Evolutionary conservation across 805 yeast genomes (phyloP).

Genomic region (Debaryomyces hansenii): DNA sequence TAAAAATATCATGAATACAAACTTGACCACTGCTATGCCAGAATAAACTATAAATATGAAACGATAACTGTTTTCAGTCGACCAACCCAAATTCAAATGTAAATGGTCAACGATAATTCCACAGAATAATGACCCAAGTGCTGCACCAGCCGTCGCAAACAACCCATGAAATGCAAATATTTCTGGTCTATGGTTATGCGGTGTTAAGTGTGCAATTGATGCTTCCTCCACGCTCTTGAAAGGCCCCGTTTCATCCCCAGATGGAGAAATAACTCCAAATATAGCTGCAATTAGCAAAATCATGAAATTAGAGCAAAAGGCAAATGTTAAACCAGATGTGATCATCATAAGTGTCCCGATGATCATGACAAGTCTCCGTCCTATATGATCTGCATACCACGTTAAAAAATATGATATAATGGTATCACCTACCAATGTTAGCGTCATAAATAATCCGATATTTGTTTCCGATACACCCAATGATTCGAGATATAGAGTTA

Average conservation of each 20-base stretch:
- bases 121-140: slow-evolving; percentile 65
- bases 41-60: slow-evolving; percentile 58
- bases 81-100: slow-evolving; percentile 28
- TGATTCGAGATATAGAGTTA: slow-evolving; percentile 63
- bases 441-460: slow-evolving; percentile 80
- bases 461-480: slow-evolving; percentile 53
- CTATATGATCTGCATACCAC: slow-evolving; percentile 73
- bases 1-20: slow-evolving; percentile 49
- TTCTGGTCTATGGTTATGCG: slow-evolving; percentile 62
- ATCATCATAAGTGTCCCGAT: slow-evolving; percentile 70
- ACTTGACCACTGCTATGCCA: slow-evolving; percentile 51
- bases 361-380: slow-evolving; percentile 64
- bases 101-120: slow-evolving; percentile 59
- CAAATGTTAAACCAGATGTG: slow-evolving; percentile 63
- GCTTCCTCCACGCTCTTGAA: slow-evolving; percentile 86
- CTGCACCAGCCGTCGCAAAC: slow-evolving; percentile 68
- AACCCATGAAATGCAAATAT: slow-evolving; percentile 75
- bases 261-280: slow-evolving; percentile 83
- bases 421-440: slow-evolving; percentile 80
- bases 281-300: slow-evolving; percentile 69
- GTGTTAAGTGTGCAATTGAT: slow-evolving; percentile 75
- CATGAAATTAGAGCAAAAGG: slow-evolving; percentile 51
- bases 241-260: slow-evolving; percentile 91
- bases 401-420: slow-evolving; percentile 67
- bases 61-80: slow-evolving; percentile 49